Base-by-base conservation (phyloP, 352 stramenopile species). In the Pythium periplocum region DNA sequence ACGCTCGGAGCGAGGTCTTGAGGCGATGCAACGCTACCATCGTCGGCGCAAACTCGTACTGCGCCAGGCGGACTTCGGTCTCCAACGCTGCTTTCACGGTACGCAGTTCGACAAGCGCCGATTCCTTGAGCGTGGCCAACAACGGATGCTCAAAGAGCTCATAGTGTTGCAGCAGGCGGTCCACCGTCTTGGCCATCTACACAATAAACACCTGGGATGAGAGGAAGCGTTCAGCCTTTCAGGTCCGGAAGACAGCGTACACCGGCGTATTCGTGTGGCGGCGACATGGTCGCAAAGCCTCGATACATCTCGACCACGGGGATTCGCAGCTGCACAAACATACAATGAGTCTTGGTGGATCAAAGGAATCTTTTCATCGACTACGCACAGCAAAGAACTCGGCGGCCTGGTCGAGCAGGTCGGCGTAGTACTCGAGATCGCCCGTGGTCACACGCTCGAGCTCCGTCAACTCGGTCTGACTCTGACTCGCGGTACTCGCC, bases 281-380 rank as follows among this genome's bases (percentile, higher is more conserved):
- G 63, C 3, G 56, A 62, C 1, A 75, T 62, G 17, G 76, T 75
- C 17, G 79, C 79, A 37, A 90, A 53, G 0, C 61, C 66, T 38
- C 82, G 78, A 59, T 93, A 93, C 12, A 88, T 50, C 36, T 83
- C 66, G 37, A 93, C 70, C 78, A 90, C 88, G 0, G 79, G 76
- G 12, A 82, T 45, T 12, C 82, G 82, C 36, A 92, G 68, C 81
- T 91, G 48, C 3, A 53, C 44, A 44, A 53, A 26, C 17, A 37
- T 12, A n/a, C 17, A 8, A 55, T 39, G n/a, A 38, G 38, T 8
- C 10, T 10, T n/a, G 44, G 39, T 37, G 48, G 37, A 51, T 48
- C 17, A 26, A 26, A 26, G 17, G 17, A 26, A 26, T 26, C 17
- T 26, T 26, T 26, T 26, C 17, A 26, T 26, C 17, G 17, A 39